These are phyloP conservation scores for Colletotrichum euphorbiae DNA, from an alignment of 2,329 filamentous ascomycete genomes.

Conservation along the genomic window DNA sequence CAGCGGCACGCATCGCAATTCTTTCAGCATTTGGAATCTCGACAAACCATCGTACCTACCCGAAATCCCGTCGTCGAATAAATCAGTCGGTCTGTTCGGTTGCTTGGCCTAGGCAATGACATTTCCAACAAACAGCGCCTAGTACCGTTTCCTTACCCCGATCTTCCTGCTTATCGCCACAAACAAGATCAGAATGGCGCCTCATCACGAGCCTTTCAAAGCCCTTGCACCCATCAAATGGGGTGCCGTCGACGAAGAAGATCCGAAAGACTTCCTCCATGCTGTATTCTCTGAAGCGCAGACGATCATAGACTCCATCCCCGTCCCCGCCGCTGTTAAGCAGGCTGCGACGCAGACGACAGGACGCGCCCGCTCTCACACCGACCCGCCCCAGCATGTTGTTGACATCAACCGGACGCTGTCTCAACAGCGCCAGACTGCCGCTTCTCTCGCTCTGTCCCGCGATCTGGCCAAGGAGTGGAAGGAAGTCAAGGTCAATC, in stretches of 20 bases:
- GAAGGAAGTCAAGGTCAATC: constrained; percentile 83
- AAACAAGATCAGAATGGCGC: constrained; percentile 56
- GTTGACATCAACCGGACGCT: constrained; percentile 64
- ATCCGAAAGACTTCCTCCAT: constrained; percentile 65
- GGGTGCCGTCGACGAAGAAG: constrained; percentile 57
- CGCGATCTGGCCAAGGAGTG: constrained; percentile 80
- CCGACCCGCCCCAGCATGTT: constrained; percentile 63
- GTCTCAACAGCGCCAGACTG: constrained; percentile 50
- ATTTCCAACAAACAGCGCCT: constrained; percentile 14
- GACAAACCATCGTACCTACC: not conserved
- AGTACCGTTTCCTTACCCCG: not conserved
- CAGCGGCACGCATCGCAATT: not conserved
- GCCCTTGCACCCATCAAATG: constrained; percentile 68
- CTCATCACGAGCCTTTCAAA: constrained; percentile 69
- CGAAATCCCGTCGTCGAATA: not conserved
- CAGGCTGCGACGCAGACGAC: constrained; percentile 52
- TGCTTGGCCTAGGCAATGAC: constrained; percentile 29
- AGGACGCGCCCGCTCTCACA: constrained; percentile 66
- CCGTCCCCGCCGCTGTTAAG: constrained; percentile 53
- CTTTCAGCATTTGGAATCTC: not conserved
- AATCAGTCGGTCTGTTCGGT: constrained; percentile 11
- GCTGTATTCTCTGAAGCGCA: constrained; percentile 75
- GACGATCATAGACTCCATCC: constrained; percentile 81
- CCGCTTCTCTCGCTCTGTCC: constrained; percentile 60
- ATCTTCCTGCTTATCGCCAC: not conserved